Evolutionary conservation across 2,329 filamentous ascomycete species (phyloP).

Genomic region (Aspergillus hortae): DNA sequence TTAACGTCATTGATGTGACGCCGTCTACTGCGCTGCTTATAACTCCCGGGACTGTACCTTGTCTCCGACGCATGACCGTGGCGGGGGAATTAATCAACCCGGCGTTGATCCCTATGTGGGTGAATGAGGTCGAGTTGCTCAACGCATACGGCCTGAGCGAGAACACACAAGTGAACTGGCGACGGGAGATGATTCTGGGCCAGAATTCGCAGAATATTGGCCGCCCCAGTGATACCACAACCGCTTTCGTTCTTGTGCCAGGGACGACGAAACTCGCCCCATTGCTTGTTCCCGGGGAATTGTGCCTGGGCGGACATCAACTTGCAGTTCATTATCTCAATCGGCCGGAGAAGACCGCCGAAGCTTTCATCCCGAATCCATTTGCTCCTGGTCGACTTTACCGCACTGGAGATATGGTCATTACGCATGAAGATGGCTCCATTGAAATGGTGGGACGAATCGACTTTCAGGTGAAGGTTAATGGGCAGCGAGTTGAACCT

Average conservation of each 20-base stretch:
- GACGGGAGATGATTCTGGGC: slow-evolving; percentile 2
- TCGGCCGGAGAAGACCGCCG: slow-evolving; percentile 2
- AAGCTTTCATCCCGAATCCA: slow-evolving; percentile 11
- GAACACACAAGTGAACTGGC: slow-evolving; percentile 13
- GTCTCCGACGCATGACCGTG: slow-evolving; percentile 9
- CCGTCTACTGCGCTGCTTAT: slow-evolving; percentile 8
- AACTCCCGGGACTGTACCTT: slow-evolving; percentile 6
- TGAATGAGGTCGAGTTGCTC: slow-evolving; percentile 7
- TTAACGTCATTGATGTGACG: slow-evolving; percentile 10
- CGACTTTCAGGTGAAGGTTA: slow-evolving; percentile 60
- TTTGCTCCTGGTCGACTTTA: slow-evolving; percentile 12
- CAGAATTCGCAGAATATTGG: slow-evolving; percentile 9
- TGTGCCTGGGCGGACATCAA: slow-evolving; percentile 11
- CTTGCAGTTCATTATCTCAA: slow-evolving; percentile 12
- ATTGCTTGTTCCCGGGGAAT: slow-evolving; percentile 12
- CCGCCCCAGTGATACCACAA: slow-evolving; percentile 11
- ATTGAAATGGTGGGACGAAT: slow-evolving; percentile 48
- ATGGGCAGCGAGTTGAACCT: slow-evolving; percentile 59
- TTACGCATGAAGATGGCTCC: slow-evolving; percentile 10
- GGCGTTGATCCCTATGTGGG: slow-evolving; percentile 10
- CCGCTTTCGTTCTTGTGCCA: slow-evolving; percentile 10
- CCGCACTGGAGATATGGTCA: slow-evolving; percentile 18
- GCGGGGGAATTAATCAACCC: slow-evolving; percentile 11
- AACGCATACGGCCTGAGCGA: slow-evolving; percentile 18
- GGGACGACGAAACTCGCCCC: slow-evolving; percentile 9